Conservation (phyloP, 352 stramenopile species). For the Globisporangium abappressorium region DNA sequence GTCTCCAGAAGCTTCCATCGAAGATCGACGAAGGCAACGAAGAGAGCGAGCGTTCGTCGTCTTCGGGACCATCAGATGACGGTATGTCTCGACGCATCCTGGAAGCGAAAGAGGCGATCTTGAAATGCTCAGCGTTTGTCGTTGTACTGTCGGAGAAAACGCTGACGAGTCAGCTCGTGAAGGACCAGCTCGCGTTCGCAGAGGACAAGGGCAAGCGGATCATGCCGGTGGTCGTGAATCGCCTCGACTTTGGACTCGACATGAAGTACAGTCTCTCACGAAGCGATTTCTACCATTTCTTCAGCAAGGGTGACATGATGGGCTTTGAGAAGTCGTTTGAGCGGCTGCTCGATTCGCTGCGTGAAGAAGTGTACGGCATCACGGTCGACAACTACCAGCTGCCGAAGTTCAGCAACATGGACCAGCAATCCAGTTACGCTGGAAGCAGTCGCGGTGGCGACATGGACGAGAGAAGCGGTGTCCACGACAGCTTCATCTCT, state of each 20-base stretch:
- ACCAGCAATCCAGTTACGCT: conserved; percentile 22
- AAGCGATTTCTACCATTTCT: conserved; percentile 81
- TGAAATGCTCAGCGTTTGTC: conserved; percentile 77
- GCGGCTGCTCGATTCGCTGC: conserved; percentile 49
- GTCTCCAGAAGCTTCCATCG: conserved; percentile 21
- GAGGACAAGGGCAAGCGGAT: conserved; percentile 86
- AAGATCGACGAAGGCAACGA: conserved; percentile 16
- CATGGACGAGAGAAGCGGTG: conserved; percentile 28
- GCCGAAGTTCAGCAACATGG: conserved; percentile 20
- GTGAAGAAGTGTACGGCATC: conserved; percentile 70
- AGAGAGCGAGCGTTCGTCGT: conserved; percentile 20
- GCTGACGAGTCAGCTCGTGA: conserved; percentile 62
- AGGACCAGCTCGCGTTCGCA: conserved; percentile 77
- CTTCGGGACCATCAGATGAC: conserved; percentile 36
- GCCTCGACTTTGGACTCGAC: conserved; percentile 60
- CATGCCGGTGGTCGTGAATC: conserved; percentile 67
- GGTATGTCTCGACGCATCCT: conserved; percentile 65
- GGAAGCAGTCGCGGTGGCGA: conserved; percentile 19
- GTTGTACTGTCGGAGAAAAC: conserved; percentile 77
- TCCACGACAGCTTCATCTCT: conserved; percentile 40
- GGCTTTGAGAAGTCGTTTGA: conserved; percentile 64
- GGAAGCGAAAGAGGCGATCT: conserved; percentile 77
- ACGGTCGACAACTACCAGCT: conserved; percentile 28
- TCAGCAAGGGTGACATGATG: conserved; percentile 75
- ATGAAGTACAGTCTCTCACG: conserved; percentile 80